Percentiles rank a stretch among this genome's conserved stretches.
Conservation (phyloP, 176 grass and related monocot species). For the Miscanthus lutarioriparius region DNA sequence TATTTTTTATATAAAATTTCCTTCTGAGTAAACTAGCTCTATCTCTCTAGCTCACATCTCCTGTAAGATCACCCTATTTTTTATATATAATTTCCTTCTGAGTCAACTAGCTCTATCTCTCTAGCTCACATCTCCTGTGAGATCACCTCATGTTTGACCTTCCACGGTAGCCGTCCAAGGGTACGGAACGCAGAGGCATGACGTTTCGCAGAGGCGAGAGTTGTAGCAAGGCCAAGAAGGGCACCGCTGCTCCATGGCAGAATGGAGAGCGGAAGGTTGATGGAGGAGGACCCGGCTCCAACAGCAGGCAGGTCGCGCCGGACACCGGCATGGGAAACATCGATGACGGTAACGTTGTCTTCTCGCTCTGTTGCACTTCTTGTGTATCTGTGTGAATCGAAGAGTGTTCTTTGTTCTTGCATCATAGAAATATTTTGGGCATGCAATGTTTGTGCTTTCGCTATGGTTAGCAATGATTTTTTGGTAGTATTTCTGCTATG, state of each 20-base stretch:
- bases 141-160: conserved; percentile 28
- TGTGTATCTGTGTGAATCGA: neutral
- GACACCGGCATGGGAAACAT: neutral
- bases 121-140: neutral
- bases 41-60: neutral
- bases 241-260: neutral
- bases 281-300: conserved; percentile 20
- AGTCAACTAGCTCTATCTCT: conserved; percentile 1
- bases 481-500: too few species aligned
- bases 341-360: neutral
- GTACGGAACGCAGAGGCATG: conserved; percentile 16
- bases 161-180: neutral
- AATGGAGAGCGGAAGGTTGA: neutral
- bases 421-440: neutral
- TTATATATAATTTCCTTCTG: neutral
- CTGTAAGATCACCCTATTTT: neutral
- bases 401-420: neutral
- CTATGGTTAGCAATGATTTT: neutral
- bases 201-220: conserved; percentile 27
- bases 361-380: neutral
- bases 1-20: neutral
- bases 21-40: conserved; percentile 7
- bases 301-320: conserved; percentile 34
- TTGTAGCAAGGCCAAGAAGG: conserved; percentile 32
- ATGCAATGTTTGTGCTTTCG: neutral